phyloP scores from a whole-genome alignment of 208 protist species.

The Leishmania tropica region DNA sequence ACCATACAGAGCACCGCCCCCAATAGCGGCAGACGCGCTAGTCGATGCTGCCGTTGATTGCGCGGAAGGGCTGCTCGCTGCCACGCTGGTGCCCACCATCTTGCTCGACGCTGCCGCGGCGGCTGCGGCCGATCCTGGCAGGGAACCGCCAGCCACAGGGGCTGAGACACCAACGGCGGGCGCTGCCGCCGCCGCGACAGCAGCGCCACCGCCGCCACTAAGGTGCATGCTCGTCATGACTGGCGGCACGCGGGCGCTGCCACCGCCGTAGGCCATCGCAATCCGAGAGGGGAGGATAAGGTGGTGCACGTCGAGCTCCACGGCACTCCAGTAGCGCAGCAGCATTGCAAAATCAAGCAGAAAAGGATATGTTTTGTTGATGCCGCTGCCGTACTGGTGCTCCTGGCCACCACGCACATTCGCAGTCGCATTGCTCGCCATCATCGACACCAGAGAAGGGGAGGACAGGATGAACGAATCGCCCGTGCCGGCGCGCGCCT shows the following conservation, averaged over 20 bases:
- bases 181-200: neutral
- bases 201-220: conserved; percentile 9
- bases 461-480: neutral
- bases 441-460: neutral
- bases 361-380: conserved; percentile 13
- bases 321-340: conserved; percentile 24
- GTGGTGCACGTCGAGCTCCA: conserved; percentile 35
- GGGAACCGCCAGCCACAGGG: neutral
- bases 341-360: conserved; percentile 30
- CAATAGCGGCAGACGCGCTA: neutral
- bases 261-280: conserved; percentile 26
- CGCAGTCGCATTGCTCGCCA: neutral
- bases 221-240: conserved; percentile 15
- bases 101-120: neutral
- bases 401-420: neutral
- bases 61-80: too few species aligned
- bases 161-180: neutral
- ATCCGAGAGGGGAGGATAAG: conserved; percentile 22
- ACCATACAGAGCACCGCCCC: neutral
- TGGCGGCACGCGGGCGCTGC: conserved; percentile 17
- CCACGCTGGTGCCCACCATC: neutral
- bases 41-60: neutral
- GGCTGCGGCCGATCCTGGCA: neutral
- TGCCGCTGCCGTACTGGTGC: neutral
- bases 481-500: conserved; percentile 2